A percentile compares a stretch with the other conserved stretches of the same genome.
Conservation (phyloP, 1,284 basidiomycete genomes). For the Leccinum griseonigrum region DNA sequence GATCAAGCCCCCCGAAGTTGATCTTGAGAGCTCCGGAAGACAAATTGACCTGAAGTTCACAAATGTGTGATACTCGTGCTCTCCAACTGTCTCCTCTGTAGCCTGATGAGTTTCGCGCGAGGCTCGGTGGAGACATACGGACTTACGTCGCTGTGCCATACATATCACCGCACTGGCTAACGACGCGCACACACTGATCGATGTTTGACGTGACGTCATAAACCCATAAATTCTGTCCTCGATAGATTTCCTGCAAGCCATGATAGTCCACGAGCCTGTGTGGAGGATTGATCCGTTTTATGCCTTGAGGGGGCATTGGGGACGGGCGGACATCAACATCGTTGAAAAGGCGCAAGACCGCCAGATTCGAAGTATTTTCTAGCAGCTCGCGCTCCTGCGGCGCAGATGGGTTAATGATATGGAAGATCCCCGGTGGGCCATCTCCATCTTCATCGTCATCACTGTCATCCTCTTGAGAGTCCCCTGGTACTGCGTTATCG, state of each 20-base stretch:
- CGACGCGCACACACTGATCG: constrained; percentile 62
- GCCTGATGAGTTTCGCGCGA: constrained; percentile 11
- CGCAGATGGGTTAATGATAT: constrained; percentile 46
- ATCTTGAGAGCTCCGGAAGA: constrained; percentile 62
- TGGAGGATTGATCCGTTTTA: constrained; percentile 43
- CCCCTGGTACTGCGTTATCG: not conserved
- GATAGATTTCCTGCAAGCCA: constrained; percentile 73
- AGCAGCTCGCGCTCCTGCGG: constrained; percentile 42
- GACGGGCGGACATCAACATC: constrained; percentile 60
- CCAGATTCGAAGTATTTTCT: constrained; percentile 56
- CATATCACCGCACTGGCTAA: constrained; percentile 56
- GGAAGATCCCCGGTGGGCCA: constrained; percentile 44
- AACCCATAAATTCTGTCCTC: constrained; percentile 67
- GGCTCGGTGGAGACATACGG: not conserved
- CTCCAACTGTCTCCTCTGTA: constrained; percentile 77
- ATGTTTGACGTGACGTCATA: constrained; percentile 65
- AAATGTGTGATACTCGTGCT: constrained; percentile 62
- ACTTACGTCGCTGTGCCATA: constrained; percentile 76
- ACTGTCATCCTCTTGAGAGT: constrained; percentile 30
- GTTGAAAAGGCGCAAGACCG: constrained; percentile 65
- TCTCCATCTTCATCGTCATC: constrained; percentile 39
- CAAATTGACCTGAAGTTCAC: constrained; percentile 70
- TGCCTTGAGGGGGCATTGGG: constrained; percentile 44
- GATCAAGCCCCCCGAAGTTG: constrained; percentile 71
- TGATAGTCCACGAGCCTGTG: constrained; percentile 60